These are phyloP conservation scores for Luzula sylvatica DNA, from an alignment of 176 grass and related monocot genomes.

Conservation along the genomic window DNA sequence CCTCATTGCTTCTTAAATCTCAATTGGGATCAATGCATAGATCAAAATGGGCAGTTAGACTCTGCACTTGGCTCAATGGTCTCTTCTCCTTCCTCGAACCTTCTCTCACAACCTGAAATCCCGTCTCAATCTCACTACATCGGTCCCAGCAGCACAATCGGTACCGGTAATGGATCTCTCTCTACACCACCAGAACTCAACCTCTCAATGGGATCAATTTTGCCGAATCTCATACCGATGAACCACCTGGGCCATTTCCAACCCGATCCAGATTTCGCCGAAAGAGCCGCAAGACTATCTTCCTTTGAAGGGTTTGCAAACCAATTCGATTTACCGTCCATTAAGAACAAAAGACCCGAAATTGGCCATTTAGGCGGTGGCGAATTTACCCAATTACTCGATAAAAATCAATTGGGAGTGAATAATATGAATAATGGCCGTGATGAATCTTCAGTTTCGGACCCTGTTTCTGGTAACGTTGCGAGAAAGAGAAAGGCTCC, in stretches of 20 bases:
- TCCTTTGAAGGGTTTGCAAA: conserved; percentile 38
- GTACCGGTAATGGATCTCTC: conserved; percentile 7
- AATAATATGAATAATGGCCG: conserved; percentile 32
- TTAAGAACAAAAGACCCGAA: conserved; percentile 9
- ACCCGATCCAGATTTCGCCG: conserved; percentile 47
- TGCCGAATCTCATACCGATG: conserved; percentile 27
- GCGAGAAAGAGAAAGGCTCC: conserved; percentile 73
- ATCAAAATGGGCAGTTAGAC: conserved; percentile 36
- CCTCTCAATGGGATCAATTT: conserved; percentile 44
- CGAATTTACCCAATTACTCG: conserved; percentile 1
- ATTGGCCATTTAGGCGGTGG: neutral
- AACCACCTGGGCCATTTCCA: conserved; percentile 61
- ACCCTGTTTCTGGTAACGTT: conserved; percentile 60
- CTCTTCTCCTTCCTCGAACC: conserved; percentile 49
- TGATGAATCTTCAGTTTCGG: conserved; percentile 79
- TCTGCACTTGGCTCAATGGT: conserved; percentile 50
- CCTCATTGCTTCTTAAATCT: conserved; percentile 69
- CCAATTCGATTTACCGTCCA: conserved; percentile 40
- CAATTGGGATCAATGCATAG: conserved; percentile 85
- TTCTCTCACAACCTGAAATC: conserved; percentile 53
- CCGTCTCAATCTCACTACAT: conserved; percentile 42
- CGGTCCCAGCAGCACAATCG: conserved; percentile 13
- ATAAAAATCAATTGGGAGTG: conserved; percentile 11
- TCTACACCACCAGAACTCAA: conserved; percentile 71
- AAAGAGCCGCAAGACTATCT: conserved; percentile 56